Evolutionary conservation across 176 grass and related monocot species (phyloP), one percentile per base, ranked within the genome.

Genomic region (Melocanna baccifera): DNA sequence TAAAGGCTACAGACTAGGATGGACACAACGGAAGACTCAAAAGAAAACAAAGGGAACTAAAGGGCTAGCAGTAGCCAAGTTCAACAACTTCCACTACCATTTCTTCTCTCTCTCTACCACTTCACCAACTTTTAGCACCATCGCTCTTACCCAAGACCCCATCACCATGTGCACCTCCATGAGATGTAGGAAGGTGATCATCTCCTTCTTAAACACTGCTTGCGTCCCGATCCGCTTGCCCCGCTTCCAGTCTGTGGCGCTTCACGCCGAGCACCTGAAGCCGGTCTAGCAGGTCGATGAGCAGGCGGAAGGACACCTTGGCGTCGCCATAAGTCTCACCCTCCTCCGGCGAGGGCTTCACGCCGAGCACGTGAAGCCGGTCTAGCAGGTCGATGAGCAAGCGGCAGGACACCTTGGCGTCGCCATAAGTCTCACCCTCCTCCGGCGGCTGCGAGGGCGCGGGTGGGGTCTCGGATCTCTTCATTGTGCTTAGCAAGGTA

Each of bases 321-420:
- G 80, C 50, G 28, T 66, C 58, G 5, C 67, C 79, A 16, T 73
- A 67, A 28, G 22, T 29, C 43, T 70, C 71, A 25, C 52, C 83
- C 19, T 77, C 88, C 83, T 86, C 83, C 26, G 19, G 64, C 78
- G 88, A 86, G 43, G 88, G 88, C 71, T 86, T 86, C 12, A 89
- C 78, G 34, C 83, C 83, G 40, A 77, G 67, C 34, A 20, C 63
- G 55, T 71, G 83, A 14, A 89, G 25, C 53, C 88, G 63, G 43
- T 71, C 61, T 16, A 90, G 88, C 15, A 90, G 74, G 16, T 39
- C 79, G 16, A 83, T 70, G 47, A 86, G 83, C 5, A 86, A 26
- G 73, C 88, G 88, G 67, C 84, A 86, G 65, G 88, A 64, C 28
- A 72, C 46, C 79, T 86, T 86, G 79, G 80, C 50, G 28, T 66